Evolutionary conservation across 1,284 basidiomycete genomes (phyloP), one percentile per base, ranked within the genome.

Genomic region (Irpex sp.): DNA sequence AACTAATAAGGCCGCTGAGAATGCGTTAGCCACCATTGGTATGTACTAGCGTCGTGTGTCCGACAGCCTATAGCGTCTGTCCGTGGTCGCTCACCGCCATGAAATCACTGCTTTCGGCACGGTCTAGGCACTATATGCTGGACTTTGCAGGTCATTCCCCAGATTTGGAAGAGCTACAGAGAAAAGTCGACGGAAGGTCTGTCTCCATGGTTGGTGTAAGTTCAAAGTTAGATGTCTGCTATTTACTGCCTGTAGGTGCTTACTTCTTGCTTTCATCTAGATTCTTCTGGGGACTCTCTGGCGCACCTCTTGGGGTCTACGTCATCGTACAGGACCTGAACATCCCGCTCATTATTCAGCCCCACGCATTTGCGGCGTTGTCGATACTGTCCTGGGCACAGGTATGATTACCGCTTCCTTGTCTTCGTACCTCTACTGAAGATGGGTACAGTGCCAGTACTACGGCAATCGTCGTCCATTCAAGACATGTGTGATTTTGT

Each of bases 331-430:
- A 89, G 69, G 76, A 85, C 64, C 78, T 93, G 60, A 92, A 88
- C 69, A 84, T 93, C 37, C 91, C 91, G 0, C 81, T 92, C 34
- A 86, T 88, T 52, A 66, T 89, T 2, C 91, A 94, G 72, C 91
- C 91, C 2, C 92, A 94, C 69, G 71, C 88, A 0, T 92, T 94
- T 69, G 85, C 84, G 0, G 75, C 80, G 15, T 76, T 93, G 26
- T 78, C 82, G 1, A 78, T 88, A 15, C 63, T 89, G 15, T 88
- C 87, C 0, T 91, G 88, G 85, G 82, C 80, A 0, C 87, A 88
- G 78, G 86, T 84, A 48, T 13, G n/a, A 38, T 5, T 13, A 19
- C 47, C 38, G 15, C 15, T 8, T 6, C 17, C 8, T 31, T 47
- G 21, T 6, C n/a, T 59, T 9, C 31, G 13, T n/a, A 6, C 38